phyloP scores from a whole-genome alignment of 164 flowering plant genomes.

The Annona squamosa region DNA sequence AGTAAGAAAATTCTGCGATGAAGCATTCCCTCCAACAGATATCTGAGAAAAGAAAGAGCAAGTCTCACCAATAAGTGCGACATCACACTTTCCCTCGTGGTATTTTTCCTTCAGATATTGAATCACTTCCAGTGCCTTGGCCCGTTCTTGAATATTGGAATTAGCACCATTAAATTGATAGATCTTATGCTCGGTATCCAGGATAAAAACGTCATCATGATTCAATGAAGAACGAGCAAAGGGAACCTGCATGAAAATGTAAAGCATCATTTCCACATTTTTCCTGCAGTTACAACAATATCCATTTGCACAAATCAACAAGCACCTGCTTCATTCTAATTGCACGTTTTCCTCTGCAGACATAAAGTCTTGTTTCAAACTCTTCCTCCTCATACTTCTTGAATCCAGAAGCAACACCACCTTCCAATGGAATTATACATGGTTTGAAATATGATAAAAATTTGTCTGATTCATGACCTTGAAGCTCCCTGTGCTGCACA shows the following conservation, averaged over 20 bases:
- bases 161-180: conserved; percentile 99
- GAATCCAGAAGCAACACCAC: conserved; percentile 98
- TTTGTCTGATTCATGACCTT: conserved; percentile 97
- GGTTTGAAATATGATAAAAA: conserved; percentile 97
- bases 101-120: conserved; percentile 88
- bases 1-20: not conserved
- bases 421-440: conserved; percentile 91
- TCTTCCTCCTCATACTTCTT: conserved; percentile 72
- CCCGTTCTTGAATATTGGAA: conserved; percentile 96
- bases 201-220: conserved; percentile 98
- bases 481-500: conserved; percentile 91
- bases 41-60: not conserved
- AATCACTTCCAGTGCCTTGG: conserved; percentile 95
- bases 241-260: conserved; percentile 63
- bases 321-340: conserved; percentile 86
- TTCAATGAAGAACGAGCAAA: conserved; percentile 88
- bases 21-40: too few species aligned
- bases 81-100: conserved; percentile 88
- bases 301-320: not conserved
- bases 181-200: conserved; percentile 80
- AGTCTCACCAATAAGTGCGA: conserved; percentile 85
- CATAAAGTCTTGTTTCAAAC: conserved; percentile 82
- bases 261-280: conserved; percentile 7
- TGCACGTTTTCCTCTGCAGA: conserved; percentile 84
- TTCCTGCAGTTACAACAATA: not conserved